Evolutionary conservation across 805 yeast species (phyloP).

Genomic region (Cyberlindnera galapagoensis): DNA sequence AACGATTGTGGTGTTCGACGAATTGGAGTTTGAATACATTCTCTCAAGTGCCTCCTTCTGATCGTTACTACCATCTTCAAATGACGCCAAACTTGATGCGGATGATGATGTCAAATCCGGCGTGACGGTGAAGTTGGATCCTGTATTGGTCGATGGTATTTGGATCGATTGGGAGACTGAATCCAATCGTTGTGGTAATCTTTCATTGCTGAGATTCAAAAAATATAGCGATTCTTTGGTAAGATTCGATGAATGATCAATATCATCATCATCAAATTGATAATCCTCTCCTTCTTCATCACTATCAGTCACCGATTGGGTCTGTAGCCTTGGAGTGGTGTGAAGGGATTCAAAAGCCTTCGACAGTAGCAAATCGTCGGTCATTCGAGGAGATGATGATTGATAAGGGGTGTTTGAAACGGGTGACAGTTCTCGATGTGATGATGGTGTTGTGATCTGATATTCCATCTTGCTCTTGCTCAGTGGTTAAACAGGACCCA

Average conservation of each 20-base stretch:
- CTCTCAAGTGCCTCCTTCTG: conserved; percentile 9
- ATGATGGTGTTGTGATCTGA: no score
- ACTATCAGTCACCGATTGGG: no score
- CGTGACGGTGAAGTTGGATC: conserved; percentile 11
- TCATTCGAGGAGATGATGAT: conserved; percentile 1
- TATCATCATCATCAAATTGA: neutral
- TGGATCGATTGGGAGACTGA: no score
- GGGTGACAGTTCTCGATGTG: no score
- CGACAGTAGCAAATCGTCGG: neutral
- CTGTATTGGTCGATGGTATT: neutral
- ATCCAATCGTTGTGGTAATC: conserved; percentile 1
- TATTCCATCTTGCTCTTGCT: no score
- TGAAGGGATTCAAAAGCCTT: conserved; percentile 1
- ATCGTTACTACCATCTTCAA: conserved; percentile 17
- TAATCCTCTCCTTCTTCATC: no score
- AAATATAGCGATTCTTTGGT: conserved; percentile 11
- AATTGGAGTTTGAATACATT: conserved; percentile 15
- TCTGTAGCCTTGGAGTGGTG: no score
- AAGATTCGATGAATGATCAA: neutral
- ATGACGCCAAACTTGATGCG: conserved; percentile 16
- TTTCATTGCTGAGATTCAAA: conserved; percentile 5
- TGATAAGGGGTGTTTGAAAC: no score
- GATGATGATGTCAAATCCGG: conserved; percentile 14
- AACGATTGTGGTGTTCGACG: conserved; percentile 22
- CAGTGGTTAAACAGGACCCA: no score